These are phyloP conservation scores for Eragrostis nindensis DNA, from an alignment of 176 grass and related monocot species.

Conservation along the genomic window DNA sequence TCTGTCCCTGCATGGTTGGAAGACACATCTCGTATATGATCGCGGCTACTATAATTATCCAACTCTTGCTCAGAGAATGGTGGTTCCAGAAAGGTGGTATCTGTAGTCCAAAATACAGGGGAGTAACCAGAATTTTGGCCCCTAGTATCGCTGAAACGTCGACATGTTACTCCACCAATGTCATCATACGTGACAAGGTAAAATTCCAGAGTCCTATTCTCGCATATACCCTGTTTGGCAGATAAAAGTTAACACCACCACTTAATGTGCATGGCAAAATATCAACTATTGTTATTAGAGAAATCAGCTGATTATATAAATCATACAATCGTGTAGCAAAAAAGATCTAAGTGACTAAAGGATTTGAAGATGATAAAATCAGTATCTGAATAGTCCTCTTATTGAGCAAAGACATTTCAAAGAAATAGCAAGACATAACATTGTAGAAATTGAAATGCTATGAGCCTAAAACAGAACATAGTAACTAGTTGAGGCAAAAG, in stretches of 20 bases:
- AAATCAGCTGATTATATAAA: slow-evolving; percentile 22
- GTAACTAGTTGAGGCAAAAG: neutral
- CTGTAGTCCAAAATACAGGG: slow-evolving; percentile 85
- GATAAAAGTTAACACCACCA: slow-evolving; percentile 31
- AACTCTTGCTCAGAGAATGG: slow-evolving; percentile 81
- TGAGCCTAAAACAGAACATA: neutral
- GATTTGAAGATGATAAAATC: neutral
- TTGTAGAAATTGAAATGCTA: slow-evolving; percentile 17
- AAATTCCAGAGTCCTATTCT: slow-evolving; percentile 78
- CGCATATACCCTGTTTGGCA: slow-evolving; percentile 77
- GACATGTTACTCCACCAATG: slow-evolving; percentile 88
- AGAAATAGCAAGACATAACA: neutral
- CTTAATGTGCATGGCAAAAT: neutral
- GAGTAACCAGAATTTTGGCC: slow-evolving; percentile 68
- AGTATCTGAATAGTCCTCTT: neutral
- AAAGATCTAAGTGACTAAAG: neutral
- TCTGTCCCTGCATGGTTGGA: slow-evolving; percentile 16
- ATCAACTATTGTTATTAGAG: neutral
- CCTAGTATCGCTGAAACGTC: slow-evolving; percentile 56
- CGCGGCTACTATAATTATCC: slow-evolving; percentile 53
- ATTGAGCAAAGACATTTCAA: neutral
- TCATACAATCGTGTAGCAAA: neutral
- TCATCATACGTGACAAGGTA: slow-evolving; percentile 83
- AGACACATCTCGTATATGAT: slow-evolving; percentile 48
- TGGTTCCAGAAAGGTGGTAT: slow-evolving; percentile 75